These are phyloP conservation scores for Fusarium sulawesiense DNA, from an alignment of 2,329 filamentous ascomycete species.

Conservation along the genomic window DNA sequence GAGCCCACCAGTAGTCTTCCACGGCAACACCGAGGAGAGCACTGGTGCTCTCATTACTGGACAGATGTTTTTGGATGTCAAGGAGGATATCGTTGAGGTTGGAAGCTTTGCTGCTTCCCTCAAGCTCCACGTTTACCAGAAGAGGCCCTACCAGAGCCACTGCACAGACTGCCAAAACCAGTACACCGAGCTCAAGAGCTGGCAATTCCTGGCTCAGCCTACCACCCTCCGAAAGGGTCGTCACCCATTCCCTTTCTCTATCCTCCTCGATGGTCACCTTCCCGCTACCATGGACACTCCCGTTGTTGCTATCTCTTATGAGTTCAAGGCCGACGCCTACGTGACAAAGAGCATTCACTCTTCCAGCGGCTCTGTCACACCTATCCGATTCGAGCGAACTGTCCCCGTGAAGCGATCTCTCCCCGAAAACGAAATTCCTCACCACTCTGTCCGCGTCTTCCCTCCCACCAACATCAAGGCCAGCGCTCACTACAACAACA, in stretches of 20 bases:
- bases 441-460: conserved; percentile 93
- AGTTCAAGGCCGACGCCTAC: conserved; percentile 75
- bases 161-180: conserved; percentile 81
- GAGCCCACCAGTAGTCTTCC: conserved; percentile 87
- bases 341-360: conserved; percentile 66
- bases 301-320: conserved; percentile 81
- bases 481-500: conserved; percentile 81
- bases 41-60: conserved; percentile 88
- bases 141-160: conserved; percentile 82
- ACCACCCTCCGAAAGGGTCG: conserved; percentile 63
- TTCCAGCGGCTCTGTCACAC: conserved; percentile 53
- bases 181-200: conserved; percentile 79
- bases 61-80: conserved; percentile 79
- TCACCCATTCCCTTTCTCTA: conserved; percentile 90
- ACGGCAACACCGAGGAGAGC: conserved; percentile 78
- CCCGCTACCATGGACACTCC: conserved; percentile 83
- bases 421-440: conserved; percentile 77
- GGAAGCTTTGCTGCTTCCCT: conserved; percentile 80
- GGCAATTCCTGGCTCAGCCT: conserved; percentile 77
- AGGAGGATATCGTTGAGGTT: conserved; percentile 73
- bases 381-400: conserved; percentile 72
- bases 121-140: conserved; percentile 76
- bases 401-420: conserved; percentile 84
- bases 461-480: conserved; percentile 95
- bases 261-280: conserved; percentile 85